These are phyloP conservation scores for Carallia brachiata DNA, from an alignment of 345 rosid genomes.

Conservation along the genomic window DNA sequence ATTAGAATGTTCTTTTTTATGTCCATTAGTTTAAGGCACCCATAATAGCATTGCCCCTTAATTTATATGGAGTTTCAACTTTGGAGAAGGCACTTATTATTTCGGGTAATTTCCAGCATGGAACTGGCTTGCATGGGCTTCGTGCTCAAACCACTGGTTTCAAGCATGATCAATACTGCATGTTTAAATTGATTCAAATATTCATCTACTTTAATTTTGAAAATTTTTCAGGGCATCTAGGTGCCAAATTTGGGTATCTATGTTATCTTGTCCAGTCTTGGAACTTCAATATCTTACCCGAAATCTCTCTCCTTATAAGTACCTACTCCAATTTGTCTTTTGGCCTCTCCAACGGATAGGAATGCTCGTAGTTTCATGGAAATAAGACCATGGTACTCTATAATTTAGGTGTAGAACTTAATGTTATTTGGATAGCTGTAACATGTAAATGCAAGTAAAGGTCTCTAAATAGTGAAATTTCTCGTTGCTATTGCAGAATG, in stretches of 20 bases:
- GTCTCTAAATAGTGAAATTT: background rate
- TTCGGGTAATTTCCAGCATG: background rate
- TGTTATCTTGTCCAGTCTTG: background rate
- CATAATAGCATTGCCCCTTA: background rate
- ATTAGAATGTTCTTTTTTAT: background rate
- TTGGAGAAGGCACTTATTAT: background rate
- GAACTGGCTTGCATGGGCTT: slow-evolving; percentile 2
- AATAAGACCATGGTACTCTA: background rate
- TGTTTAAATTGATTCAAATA: slow-evolving; percentile 1
- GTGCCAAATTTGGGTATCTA: background rate
- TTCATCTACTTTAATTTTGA: background rate
- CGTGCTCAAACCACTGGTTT: slow-evolving; percentile 2
- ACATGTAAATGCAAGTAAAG: background rate
- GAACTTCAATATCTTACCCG: background rate
- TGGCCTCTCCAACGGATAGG: background rate
- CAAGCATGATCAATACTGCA: slow-evolving; percentile 4
- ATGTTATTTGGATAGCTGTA: background rate
- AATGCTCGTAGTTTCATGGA: background rate
- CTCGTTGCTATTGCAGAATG: slow-evolving; percentile 51
- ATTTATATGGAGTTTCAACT: background rate
- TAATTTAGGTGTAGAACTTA: background rate
- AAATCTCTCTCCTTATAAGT: background rate
- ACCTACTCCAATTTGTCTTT: background rate
- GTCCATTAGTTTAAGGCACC: background rate
- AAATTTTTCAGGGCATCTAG: background rate